Base-by-base conservation (phyloP, 2,329 filamentous ascomycete genomes). In the Colletotrichum sp. region DNA sequence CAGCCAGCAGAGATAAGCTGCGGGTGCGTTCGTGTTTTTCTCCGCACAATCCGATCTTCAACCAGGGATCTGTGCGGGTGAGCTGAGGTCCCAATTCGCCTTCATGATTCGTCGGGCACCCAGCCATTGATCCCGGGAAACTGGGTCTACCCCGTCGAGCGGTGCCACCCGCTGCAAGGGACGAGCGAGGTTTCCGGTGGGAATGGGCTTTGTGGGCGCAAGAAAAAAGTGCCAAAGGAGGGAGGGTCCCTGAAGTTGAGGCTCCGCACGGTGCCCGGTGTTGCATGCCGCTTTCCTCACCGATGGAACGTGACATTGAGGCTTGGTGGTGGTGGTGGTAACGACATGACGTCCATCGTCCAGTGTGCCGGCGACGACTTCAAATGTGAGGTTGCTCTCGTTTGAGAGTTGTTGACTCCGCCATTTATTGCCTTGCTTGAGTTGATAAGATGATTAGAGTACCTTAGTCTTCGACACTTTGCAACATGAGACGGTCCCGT, bases 231-330 rank as follows among this genome's bases (percentile, higher is more conserved):
- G 30, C n/a, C 26, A 21, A 63, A 16, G n/a, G 26, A 55, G 28
- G 21, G 67, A 69, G 24, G 43, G 32, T 55, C 68, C 61, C 34
- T 48, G 55, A 66, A 61, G 72, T 36, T 43, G 57, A 72, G 68
- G 72, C 72, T 75, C 68, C 72, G 72, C 72, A 26, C 36, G 38
- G 55, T 58, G 55, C 24, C 18, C 30, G 71, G 38, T 70, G 65
- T 65, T n/a, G 72, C 67, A 71, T 57, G 63, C 63, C 63, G 57
- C 43, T 52, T 57, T 67, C 15, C 64, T 55, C 55, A 43, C 73
- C 63, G 73, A 75, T 75, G 73, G 69, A 75, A 75, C 73, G 73
- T 75, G n/a, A 72, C 55, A 72, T 72, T 34, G 21, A 52, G 43
- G 43, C 43, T 21, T 21, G 43, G 4, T 21, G 12, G 43, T 52